Evolutionary conservation across 805 yeast species (phyloP).

Genomic region (Metschnikowia noctiluminum): DNA sequence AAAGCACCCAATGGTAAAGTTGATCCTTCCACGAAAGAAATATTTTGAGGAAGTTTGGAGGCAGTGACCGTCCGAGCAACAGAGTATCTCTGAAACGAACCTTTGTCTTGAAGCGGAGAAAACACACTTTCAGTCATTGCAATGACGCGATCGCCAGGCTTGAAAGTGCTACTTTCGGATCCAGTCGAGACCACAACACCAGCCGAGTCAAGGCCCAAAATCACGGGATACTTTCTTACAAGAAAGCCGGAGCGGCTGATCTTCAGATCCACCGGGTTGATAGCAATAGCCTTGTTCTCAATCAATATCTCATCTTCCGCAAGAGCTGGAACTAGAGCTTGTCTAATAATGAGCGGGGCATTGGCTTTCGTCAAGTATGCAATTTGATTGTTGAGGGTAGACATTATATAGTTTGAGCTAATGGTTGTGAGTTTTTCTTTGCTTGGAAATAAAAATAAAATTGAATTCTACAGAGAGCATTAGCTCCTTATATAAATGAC

Average conservation of each 20-base stretch:
- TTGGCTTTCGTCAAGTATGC: constrained; percentile 3
- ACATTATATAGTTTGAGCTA: background rate
- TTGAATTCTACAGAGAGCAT: too few species aligned
- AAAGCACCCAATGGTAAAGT: constrained; percentile 7
- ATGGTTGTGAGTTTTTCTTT: too few species aligned
- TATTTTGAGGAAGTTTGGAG: constrained; percentile 3
- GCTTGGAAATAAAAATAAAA: too few species aligned
- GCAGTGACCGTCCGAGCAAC: constrained; percentile 6
- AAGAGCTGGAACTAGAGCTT: constrained; percentile 3
- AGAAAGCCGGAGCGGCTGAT: constrained; percentile 8
- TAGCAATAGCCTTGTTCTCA: constrained; percentile 8
- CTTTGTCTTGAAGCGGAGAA: constrained; percentile 10
- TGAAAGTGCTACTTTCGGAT: background rate
- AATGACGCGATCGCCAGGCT: constrained; percentile 8
- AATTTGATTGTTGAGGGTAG: background rate
- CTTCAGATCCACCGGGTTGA: constrained; percentile 7
- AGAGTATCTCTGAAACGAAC: constrained; percentile 10
- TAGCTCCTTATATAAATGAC: too few species aligned
- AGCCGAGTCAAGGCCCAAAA: constrained; percentile 10
- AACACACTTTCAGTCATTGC: constrained; percentile 11
- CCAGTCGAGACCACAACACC: constrained; percentile 9
- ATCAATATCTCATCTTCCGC: constrained; percentile 8
- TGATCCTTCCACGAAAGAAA: constrained; percentile 8
- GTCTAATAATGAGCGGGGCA: constrained; percentile 1
- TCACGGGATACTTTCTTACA: constrained; percentile 7